Conservation (phyloP, 805 yeast species). For the Hanseniaspora pseudoguilliermondii region DNA sequence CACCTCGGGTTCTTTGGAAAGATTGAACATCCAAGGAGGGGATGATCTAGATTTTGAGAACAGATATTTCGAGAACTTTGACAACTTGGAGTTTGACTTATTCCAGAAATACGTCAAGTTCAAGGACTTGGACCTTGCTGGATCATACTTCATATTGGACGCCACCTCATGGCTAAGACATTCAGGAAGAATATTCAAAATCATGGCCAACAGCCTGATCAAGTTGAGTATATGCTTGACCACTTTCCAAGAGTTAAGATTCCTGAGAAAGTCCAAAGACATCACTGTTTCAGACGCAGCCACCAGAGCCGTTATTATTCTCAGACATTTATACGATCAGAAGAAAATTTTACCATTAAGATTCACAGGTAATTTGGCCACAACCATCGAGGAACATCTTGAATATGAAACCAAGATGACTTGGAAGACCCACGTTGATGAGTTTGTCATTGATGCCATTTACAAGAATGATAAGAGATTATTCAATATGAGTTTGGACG, state of each 20-base stretch:
- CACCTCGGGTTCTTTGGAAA: constrained; percentile 21
- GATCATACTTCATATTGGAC: constrained; percentile 48
- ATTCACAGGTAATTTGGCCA: constrained; percentile 57
- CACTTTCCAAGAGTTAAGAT: constrained; percentile 65
- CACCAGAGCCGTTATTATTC: constrained; percentile 62
- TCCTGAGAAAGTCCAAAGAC: constrained; percentile 57
- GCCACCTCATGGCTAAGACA: constrained; percentile 74
- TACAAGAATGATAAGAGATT: constrained; percentile 30
- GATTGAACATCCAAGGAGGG: constrained; percentile 16
- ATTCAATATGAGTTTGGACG: constrained; percentile 13
- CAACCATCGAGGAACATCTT: constrained; percentile 54
- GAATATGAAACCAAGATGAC: constrained; percentile 62
- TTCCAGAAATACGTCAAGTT: constrained; percentile 9
- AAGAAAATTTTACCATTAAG: constrained; percentile 46
- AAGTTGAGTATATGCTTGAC: constrained; percentile 56
- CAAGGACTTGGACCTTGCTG: not conserved
- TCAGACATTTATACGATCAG: constrained; percentile 51
- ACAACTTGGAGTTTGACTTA: constrained; percentile 9
- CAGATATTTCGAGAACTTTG: constrained; percentile 11
- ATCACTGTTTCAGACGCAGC: constrained; percentile 68
- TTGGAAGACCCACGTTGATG: constrained; percentile 65
- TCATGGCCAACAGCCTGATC: constrained; percentile 47
- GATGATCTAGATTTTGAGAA: constrained; percentile 15
- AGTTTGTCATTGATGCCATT: constrained; percentile 44
- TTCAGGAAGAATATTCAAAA: constrained; percentile 62